phyloP scores from a whole-genome alignment of 306 rosid species.

The Herpetospermum pedunculosum region DNA sequence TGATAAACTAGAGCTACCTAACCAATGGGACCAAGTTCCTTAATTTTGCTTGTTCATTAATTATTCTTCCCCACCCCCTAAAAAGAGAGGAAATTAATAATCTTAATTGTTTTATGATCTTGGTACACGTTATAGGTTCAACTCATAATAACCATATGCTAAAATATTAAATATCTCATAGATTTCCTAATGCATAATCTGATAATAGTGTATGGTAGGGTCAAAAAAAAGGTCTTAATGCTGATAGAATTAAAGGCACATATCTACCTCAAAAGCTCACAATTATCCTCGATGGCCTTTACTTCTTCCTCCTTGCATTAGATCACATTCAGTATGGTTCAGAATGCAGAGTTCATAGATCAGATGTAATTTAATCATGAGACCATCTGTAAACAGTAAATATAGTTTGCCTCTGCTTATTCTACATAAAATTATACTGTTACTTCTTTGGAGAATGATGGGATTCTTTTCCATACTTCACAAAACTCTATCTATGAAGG shows the following conservation, averaged over 20 bases:
- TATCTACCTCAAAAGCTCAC: not conserved
- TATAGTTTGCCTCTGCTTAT: not conserved
- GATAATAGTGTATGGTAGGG: not conserved
- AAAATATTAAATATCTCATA: not conserved
- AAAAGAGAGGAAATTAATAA: not conserved
- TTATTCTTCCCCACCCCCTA: not conserved
- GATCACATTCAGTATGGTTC: not conserved
- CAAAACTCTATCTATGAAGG: not conserved
- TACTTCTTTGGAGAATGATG: not conserved
- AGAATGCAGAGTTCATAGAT: not conserved
- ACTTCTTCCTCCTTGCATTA: not conserved
- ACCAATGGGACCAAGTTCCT: constrained; percentile 8
- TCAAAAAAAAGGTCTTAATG: not conserved
- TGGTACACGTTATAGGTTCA: not conserved
- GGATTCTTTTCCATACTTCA: not conserved
- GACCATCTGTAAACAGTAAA: not conserved
- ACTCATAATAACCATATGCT: not conserved
- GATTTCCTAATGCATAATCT: not conserved
- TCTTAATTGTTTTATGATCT: not conserved
- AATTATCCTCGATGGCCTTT: not conserved
- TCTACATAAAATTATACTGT: not conserved
- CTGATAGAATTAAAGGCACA: not conserved
- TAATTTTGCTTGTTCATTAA: not conserved
- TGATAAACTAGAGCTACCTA: constrained; percentile 4
- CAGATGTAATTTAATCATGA: not conserved